Percentiles rank a stretch among this genome's conserved stretches.
These are phyloP conservation scores for Saprolegnia parasitica DNA, from an alignment of 352 stramenopile genomes.

Conservation along the genomic window DNA sequence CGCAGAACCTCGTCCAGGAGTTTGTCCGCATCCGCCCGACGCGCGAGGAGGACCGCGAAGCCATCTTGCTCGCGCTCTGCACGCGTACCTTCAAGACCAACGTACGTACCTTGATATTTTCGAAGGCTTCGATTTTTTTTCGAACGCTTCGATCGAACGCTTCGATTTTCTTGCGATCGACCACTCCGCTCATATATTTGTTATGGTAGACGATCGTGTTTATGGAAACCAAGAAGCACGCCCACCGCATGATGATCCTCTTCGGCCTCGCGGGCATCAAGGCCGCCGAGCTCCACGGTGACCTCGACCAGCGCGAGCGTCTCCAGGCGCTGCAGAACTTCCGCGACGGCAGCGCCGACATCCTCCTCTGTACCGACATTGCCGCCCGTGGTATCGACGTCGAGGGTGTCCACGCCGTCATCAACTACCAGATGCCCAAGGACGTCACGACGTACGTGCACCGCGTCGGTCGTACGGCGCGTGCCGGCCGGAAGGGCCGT, in stretches of 20 bases:
- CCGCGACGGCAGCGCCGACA: slow-evolving; percentile 90
- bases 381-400: slow-evolving; percentile 98
- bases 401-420: slow-evolving; percentile 94
- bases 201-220: slow-evolving; percentile 94
- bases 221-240: slow-evolving; percentile 97
- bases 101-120: slow-evolving; percentile 15
- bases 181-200: not conserved
- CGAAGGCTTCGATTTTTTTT: not conserved
- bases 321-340: slow-evolving; percentile 96
- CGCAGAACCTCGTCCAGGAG: slow-evolving; percentile 95
- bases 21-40: slow-evolving; percentile 94
- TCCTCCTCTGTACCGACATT: slow-evolving; percentile 98
- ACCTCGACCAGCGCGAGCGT: slow-evolving; percentile 95
- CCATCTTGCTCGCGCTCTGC: slow-evolving; percentile 93
- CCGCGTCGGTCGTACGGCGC: slow-evolving; percentile 96
- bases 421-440: slow-evolving; percentile 99
- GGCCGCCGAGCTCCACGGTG: slow-evolving; percentile 97
- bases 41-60: slow-evolving; percentile 91
- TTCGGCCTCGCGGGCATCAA: slow-evolving; percentile 95
- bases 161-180: too few relatives aligned
- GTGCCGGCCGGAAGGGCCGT: slow-evolving; percentile 91
- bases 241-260: slow-evolving; percentile 96
- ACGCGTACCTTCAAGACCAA: slow-evolving; percentile 93
- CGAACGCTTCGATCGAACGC: not conserved
- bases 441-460: slow-evolving; percentile 98